Percentiles rank a stretch among this genome's conserved stretches.
phyloP scores from a whole-genome alignment of 768 basidiomycete species.

The Kwoniella heveanensis region DNA sequence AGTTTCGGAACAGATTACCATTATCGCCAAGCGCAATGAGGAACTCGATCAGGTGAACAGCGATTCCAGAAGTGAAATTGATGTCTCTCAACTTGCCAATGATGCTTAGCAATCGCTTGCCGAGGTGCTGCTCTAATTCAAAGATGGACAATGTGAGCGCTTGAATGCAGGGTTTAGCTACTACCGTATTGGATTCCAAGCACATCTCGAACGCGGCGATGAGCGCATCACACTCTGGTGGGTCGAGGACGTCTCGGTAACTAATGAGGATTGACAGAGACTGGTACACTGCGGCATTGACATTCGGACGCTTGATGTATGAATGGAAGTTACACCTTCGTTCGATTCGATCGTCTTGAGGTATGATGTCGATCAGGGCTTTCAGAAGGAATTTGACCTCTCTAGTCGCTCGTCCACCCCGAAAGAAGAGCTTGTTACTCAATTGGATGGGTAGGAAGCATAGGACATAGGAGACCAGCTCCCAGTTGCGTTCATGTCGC shows the following conservation, averaged over 20 bases:
- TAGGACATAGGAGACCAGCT: slow-evolving; percentile 85
- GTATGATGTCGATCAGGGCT: slow-evolving; percentile 63
- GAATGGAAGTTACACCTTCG: slow-evolving; percentile 50
- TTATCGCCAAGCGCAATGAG: slow-evolving; percentile 82
- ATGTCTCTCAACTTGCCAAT: slow-evolving; percentile 81
- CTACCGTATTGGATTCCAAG: slow-evolving; percentile 54
- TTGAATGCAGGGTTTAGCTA: slow-evolving; percentile 84
- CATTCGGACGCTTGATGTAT: slow-evolving; percentile 69
- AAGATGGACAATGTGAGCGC: slow-evolving; percentile 84
- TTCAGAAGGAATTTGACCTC: slow-evolving; percentile 67
- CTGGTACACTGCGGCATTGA: slow-evolving; percentile 84
- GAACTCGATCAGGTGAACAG: slow-evolving; percentile 94
- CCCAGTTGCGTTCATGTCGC: slow-evolving; percentile 81
- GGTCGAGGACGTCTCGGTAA: slow-evolving; percentile 77
- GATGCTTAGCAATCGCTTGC: slow-evolving; percentile 74
- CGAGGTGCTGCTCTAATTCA: slow-evolving; percentile 79
- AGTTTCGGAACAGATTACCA: slow-evolving; percentile 77
- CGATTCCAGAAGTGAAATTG: slow-evolving; percentile 89
- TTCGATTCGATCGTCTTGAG: slow-evolving; percentile 50
- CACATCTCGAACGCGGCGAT: slow-evolving; percentile 59
- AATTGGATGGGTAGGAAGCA: slow-evolving; percentile 89
- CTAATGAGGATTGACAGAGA: slow-evolving; percentile 83
- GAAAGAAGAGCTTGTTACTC: slow-evolving; percentile 93
- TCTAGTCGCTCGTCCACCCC: slow-evolving; percentile 76
- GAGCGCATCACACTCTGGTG: slow-evolving; percentile 56